Evolutionary conservation across 495 filamentous ascomycete genomes (phyloP).

Genomic region (Podospora comata): DNA sequence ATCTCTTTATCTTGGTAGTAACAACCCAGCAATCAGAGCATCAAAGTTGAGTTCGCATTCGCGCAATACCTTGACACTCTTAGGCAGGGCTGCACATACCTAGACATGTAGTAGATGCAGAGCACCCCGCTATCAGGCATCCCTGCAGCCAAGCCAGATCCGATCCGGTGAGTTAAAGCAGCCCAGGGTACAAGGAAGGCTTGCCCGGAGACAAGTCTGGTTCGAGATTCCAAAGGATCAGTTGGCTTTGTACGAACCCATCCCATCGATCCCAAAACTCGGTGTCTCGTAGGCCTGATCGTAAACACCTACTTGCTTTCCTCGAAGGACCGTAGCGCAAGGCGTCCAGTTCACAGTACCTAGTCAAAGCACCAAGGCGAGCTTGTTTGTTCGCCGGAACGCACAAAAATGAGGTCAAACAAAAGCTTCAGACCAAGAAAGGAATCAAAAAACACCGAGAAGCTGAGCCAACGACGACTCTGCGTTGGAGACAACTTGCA

Average conservation of each 20-base stretch:
- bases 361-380: background rate
- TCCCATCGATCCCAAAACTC: background rate
- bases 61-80: background rate
- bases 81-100: background rate
- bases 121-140: background rate
- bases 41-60: background rate
- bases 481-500: background rate
- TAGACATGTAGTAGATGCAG: background rate
- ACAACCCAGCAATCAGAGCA: background rate
- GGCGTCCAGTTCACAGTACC: background rate
- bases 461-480: background rate
- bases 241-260: background rate
- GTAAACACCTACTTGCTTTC: background rate
- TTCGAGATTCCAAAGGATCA: background rate
- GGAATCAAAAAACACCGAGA: no score
- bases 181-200: no score
- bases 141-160: background rate
- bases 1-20: background rate
- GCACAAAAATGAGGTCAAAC: background rate
- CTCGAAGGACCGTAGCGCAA: background rate
- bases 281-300: background rate
- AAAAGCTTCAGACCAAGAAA: background rate
- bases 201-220: background rate
- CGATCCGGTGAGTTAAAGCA: background rate
- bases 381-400: background rate